phyloP scores from a whole-genome alignment of 1,284 basidiomycete genomes.

The Fomes fomentarius region DNA sequence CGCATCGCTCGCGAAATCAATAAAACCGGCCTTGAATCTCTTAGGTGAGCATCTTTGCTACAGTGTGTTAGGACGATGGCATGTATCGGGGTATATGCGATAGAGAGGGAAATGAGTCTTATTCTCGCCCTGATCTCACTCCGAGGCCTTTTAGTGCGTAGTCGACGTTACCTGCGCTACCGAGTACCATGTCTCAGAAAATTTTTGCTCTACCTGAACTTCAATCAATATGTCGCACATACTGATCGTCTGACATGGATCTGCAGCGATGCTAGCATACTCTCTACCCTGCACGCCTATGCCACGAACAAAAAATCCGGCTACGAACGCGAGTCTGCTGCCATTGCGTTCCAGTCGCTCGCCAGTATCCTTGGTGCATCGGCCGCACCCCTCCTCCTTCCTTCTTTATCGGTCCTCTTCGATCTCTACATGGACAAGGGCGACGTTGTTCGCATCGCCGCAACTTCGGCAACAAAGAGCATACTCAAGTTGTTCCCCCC shows the following conservation, averaged over 20 bases:
- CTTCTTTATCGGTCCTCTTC: conserved; percentile 79
- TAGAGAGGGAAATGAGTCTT: no score
- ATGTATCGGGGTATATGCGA: no score
- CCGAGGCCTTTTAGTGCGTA: no score
- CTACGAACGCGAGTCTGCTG: conserved; percentile 91
- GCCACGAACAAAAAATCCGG: conserved; percentile 89
- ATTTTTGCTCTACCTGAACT: no score
- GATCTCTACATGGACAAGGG: conserved; percentile 95
- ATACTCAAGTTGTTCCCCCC: conserved; percentile 87
- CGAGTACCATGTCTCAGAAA: no score
- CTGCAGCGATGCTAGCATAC: conserved; percentile 61
- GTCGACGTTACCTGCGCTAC: no score
- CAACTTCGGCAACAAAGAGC: conserved; percentile 82
- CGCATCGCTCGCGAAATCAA: conserved; percentile 71
- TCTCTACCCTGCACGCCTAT: conserved; percentile 71
- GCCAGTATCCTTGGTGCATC: conserved; percentile 76
- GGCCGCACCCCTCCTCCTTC: conserved; percentile 81
- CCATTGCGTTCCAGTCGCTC: conserved; percentile 84
- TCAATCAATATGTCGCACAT: no score
- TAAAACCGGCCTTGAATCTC: conserved; percentile 62
- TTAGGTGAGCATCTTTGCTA: conserved; percentile 53
- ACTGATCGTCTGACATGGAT: no score
- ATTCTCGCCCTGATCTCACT: no score
- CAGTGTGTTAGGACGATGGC: no score
- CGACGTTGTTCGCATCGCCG: conserved; percentile 87